Evolutionary conservation across 1,139 yeast genomes (phyloP).

Genomic region (Candida sojae): DNA sequence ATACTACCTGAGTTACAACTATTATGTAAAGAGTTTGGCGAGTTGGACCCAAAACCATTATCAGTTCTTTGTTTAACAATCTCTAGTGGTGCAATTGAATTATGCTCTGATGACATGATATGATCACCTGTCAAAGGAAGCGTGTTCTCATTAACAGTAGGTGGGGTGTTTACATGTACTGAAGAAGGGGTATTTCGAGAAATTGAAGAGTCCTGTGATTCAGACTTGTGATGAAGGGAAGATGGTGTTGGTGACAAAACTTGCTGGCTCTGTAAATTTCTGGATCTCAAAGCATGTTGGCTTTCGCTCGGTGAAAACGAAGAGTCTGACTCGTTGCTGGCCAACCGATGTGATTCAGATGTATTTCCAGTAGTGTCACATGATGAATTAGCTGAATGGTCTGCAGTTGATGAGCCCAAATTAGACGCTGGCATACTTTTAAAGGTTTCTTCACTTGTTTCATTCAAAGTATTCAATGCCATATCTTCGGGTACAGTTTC

Average conservation of each 20-base stretch:
- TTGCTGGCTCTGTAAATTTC: neutral
- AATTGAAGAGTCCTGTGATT: neutral
- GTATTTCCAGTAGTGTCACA: slow-evolving; percentile 1
- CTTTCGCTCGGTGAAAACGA: slow-evolving; percentile 3
- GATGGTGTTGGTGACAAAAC: neutral
- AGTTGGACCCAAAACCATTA: neutral
- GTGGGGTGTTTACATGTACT: too few relatives aligned
- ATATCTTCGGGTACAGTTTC: slow-evolving; percentile 10
- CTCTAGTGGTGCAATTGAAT: neutral
- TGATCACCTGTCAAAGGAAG: neutral
- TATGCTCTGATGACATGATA: neutral
- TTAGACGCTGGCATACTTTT: slow-evolving; percentile 7
- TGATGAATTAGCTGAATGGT: slow-evolving; percentile 6
- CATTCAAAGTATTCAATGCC: slow-evolving; percentile 10
- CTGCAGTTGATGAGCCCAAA: slow-evolving; percentile 7
- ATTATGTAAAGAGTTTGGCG: slow-evolving; percentile 1
- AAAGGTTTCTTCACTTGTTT: slow-evolving; percentile 12
- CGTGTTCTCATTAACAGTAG: too few relatives aligned
- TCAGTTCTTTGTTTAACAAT: neutral
- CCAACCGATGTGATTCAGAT: neutral
- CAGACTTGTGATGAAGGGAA: neutral
- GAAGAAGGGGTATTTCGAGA: neutral
- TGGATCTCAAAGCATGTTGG: neutral
- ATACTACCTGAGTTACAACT: neutral
- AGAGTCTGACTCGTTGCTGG: neutral